Evolutionary conservation across 805 yeast genomes (phyloP).

Genomic region (Candida maesae): DNA sequence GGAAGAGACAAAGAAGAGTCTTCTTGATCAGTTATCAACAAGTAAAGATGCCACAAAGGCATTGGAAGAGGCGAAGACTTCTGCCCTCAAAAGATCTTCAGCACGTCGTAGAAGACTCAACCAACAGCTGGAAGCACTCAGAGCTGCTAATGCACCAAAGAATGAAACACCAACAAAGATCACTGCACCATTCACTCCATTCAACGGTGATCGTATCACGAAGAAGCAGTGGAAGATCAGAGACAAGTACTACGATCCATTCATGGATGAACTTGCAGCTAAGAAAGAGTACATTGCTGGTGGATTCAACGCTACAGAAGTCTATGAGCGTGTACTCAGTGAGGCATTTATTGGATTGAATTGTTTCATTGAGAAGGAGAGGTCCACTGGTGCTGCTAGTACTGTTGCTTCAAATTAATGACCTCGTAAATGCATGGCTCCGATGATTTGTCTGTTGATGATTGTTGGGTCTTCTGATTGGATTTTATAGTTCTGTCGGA

Average conservation of each 20-base stretch:
- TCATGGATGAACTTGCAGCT: slow-evolving; percentile 45
- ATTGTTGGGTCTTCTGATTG: slow-evolving; percentile 10
- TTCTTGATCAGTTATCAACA: slow-evolving; percentile 50
- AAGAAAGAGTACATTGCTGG: slow-evolving; percentile 75
- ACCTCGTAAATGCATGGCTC: slow-evolving; percentile 49
- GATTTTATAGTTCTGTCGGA: slow-evolving; percentile 19
- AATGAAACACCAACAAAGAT: slow-evolving; percentile 12
- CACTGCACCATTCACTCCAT: slow-evolving; percentile 83
- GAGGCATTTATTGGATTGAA: slow-evolving; percentile 91
- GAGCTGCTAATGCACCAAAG: slow-evolving; percentile 28
- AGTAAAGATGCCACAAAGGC: slow-evolving; percentile 42
- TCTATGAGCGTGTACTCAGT: slow-evolving; percentile 71
- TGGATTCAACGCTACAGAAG: slow-evolving; percentile 72
- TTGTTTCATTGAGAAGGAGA: slow-evolving; percentile 68
- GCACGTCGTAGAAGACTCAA: slow-evolving; percentile 53
- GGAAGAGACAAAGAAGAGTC: slow-evolving; percentile 51
- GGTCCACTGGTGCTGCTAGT: slow-evolving; percentile 24
- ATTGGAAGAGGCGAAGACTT: slow-evolving; percentile 47
- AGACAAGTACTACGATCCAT: slow-evolving; percentile 59
- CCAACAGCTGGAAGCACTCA: slow-evolving; percentile 35
- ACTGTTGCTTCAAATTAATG: slow-evolving; percentile 2
- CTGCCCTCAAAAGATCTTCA: slow-evolving; percentile 58
- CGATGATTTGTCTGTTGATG: slow-evolving; percentile 41
- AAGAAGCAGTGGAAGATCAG: slow-evolving; percentile 46
- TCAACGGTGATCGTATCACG: slow-evolving; percentile 78